Percentiles rank a stretch among this genome's conserved stretches.
Conservation (phyloP, 495 filamentous ascomycete species). For the Podospora appendiculata region DNA sequence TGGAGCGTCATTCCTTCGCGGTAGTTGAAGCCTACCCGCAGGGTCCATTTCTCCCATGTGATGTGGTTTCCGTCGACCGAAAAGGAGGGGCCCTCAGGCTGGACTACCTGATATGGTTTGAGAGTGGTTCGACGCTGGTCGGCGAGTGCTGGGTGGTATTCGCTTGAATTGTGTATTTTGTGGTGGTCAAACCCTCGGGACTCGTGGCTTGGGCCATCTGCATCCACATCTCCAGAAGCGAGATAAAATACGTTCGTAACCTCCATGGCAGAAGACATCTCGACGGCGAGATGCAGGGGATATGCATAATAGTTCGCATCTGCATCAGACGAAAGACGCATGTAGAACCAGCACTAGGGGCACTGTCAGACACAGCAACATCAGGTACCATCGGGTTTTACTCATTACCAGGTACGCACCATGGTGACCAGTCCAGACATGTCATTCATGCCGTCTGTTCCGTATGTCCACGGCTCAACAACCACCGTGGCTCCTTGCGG, state of each 20-base stretch:
- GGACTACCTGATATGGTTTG: conserved; percentile 67
- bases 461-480: conserved; percentile 63
- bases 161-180: conserved; percentile 40
- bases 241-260: conserved; percentile 52
- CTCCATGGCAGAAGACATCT: conserved; percentile 54
- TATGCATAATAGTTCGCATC: conserved; percentile 72
- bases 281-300: conserved; percentile 66
- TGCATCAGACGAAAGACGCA: conserved; percentile 45
- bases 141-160: conserved; percentile 63
- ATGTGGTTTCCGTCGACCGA: conserved; percentile 29
- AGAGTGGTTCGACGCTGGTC: conserved; percentile 47
- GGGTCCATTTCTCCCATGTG: conserved; percentile 58
- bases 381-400: neutral
- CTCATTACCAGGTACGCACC: neutral
- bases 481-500: conserved; percentile 53
- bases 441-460: conserved; percentile 24
- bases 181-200: conserved; percentile 30
- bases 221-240: conserved; percentile 37
- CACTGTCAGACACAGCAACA: conserved; percentile 30
- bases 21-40: conserved; percentile 61
- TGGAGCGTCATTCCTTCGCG: conserved; percentile 59
- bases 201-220: conserved; percentile 35
- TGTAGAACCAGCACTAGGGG: conserved; percentile 58
- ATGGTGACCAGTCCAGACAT: conserved; percentile 5
- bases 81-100: conserved; percentile 70